Evolutionary conservation across 495 filamentous ascomycete species (phyloP).

Genomic region (Physcia stellaris): DNA sequence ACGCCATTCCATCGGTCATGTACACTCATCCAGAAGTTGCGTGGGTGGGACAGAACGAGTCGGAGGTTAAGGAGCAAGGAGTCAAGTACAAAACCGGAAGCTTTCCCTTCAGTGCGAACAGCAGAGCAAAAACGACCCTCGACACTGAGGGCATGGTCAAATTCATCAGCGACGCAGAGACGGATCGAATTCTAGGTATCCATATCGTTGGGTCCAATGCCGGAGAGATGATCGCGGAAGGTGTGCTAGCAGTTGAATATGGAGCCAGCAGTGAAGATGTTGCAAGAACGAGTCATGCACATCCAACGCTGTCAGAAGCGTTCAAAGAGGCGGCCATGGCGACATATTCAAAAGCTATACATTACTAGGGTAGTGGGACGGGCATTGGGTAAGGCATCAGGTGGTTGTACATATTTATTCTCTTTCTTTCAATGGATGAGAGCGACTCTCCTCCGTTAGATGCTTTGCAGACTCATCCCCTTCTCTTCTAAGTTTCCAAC

Average conservation of each 20-base stretch:
- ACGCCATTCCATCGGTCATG: conserved; percentile 95
- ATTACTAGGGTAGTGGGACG: conserved; percentile 49
- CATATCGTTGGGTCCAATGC: conserved; percentile 95
- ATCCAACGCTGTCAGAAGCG: conserved; percentile 91
- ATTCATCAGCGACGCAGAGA: conserved; percentile 93
- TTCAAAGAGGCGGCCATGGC: conserved; percentile 99
- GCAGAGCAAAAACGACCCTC: conserved; percentile 94
- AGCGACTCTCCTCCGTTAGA: too few species aligned
- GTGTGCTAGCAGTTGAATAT: conserved; percentile 89
- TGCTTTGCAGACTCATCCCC: too few species aligned
- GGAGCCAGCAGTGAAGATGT: conserved; percentile 92
- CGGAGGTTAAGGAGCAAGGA: conserved; percentile 79
- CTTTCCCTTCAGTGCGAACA: conserved; percentile 97
- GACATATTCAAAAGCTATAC: conserved; percentile 90
- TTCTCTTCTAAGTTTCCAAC: too few species aligned
- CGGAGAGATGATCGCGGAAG: conserved; percentile 99
- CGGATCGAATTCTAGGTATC: conserved; percentile 84
- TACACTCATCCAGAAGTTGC: conserved; percentile 98
- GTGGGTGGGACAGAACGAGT: conserved; percentile 97
- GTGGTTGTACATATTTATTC: too few species aligned
- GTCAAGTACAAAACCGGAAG: conserved; percentile 81
- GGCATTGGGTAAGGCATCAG: too few species aligned
- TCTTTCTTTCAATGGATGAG: too few species aligned
- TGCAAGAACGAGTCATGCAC: conserved; percentile 88
- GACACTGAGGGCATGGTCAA: conserved; percentile 95